Percentiles rank a stretch among this genome's conserved stretches.
Evolutionary conservation across 768 basidiomycete species (phyloP).

Genomic region (Holtermanniella nyarrowii): DNA sequence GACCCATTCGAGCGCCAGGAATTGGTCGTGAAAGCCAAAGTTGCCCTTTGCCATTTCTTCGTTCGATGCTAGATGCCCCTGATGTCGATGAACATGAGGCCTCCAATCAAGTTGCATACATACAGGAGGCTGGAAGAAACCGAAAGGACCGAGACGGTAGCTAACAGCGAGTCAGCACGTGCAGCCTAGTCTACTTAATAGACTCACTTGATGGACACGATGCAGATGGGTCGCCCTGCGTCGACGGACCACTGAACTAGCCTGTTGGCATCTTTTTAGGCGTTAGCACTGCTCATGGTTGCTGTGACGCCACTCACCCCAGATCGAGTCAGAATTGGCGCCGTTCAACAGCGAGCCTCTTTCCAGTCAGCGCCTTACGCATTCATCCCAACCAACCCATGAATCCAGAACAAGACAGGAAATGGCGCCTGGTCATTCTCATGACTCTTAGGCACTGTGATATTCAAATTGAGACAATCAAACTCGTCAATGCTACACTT

Average conservation of each 20-base stretch:
- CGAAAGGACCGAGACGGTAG: constrained; percentile 3
- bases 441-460: not conserved
- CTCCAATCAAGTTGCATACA: too few species aligned
- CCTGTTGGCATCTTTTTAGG: too few species aligned
- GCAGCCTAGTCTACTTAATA: too few species aligned
- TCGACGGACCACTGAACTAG: not conserved
- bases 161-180: not conserved
- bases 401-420: constrained; percentile 3
- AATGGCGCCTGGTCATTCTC: not conserved
- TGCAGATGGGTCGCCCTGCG: not conserved
- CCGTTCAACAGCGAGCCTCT: constrained; percentile 1
- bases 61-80: too few species aligned
- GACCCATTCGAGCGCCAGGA: constrained; percentile 43
- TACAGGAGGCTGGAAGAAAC: constrained; percentile 1
- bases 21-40: constrained; percentile 47
- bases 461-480: constrained; percentile 1
- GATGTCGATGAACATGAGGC: too few species aligned
- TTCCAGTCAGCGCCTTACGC: not conserved
- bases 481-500: not conserved
- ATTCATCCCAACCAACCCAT: constrained; percentile 1
- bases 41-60: constrained; percentile 28
- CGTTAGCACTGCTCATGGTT: too few species aligned
- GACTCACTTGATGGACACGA: constrained; percentile 1
- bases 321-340: constrained; percentile 2
- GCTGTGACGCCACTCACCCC: constrained; percentile 1